Percentiles rank a stretch among this genome's conserved stretches.
phyloP scores from a whole-genome alignment of 2,329 filamentous ascomycete species.

The Grosmannia huntii region DNA sequence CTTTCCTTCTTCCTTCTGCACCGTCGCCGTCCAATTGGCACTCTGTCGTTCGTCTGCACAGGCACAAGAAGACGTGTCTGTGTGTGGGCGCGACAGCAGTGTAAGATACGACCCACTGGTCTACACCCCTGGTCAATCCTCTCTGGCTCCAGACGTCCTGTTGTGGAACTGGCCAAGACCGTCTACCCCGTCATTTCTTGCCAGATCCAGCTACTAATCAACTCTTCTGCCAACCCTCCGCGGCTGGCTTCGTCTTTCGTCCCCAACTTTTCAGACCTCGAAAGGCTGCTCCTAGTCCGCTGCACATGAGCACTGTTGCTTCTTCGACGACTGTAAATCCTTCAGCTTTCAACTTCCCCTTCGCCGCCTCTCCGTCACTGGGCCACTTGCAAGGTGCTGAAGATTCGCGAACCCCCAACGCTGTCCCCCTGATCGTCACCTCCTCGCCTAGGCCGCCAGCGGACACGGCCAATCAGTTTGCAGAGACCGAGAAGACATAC shows the following conservation, averaged over 20 bases:
- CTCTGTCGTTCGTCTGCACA: background rate
- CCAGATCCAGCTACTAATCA: conserved; percentile 1
- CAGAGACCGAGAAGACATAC: conserved; percentile 20
- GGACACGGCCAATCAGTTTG: conserved; percentile 9
- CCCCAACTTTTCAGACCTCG: conserved; percentile 27
- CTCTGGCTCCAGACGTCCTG: conserved; percentile 9
- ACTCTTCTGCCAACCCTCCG: background rate
- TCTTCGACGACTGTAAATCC: conserved; percentile 31
- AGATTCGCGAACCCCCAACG: conserved; percentile 13
- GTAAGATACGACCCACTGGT: background rate
- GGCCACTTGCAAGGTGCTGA: background rate
- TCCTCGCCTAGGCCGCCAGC: conserved; percentile 17
- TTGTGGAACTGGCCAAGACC: conserved; percentile 16
- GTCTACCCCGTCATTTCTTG: background rate
- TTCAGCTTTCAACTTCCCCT: conserved; percentile 22
- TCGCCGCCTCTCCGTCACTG: conserved; percentile 6
- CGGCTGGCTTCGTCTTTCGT: background rate
- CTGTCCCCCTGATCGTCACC: conserved; percentile 21
- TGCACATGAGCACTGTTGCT: conserved; percentile 29
- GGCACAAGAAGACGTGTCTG: background rate
- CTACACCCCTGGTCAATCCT: background rate
- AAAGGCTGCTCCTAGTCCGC: conserved; percentile 35
- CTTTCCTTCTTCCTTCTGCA: background rate
- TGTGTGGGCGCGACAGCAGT: background rate
- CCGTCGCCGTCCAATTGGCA: background rate